These are phyloP conservation scores for Wallemia mellicola DNA, from an alignment of 1,284 basidiomycete species.

Conservation along the genomic window DNA sequence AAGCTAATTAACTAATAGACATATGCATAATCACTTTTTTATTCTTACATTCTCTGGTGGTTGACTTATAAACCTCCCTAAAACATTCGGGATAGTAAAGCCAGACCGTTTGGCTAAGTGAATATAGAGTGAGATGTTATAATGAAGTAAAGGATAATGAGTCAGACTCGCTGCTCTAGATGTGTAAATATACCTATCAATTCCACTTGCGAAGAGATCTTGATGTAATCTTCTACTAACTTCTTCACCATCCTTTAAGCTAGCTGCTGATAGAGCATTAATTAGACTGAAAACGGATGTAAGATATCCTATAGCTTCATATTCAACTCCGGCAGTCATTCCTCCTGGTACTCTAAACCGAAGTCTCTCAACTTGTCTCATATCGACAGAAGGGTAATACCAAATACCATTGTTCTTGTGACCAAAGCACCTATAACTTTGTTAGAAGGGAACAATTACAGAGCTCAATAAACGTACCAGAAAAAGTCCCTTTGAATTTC, in stretches of 20 bases:
- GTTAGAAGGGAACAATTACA: not conserved
- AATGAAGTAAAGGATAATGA: not conserved
- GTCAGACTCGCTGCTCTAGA: not conserved
- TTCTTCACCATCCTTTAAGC: not conserved
- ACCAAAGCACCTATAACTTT: not conserved
- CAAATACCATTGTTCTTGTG: not conserved
- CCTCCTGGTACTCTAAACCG: not conserved
- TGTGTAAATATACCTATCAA: not conserved
- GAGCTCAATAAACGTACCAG: not conserved
- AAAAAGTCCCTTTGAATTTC: not conserved
- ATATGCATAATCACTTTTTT: not conserved
- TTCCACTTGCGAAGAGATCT: not conserved
- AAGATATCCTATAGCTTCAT: not conserved
- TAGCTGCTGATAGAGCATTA: not conserved
- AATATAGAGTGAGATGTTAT: not conserved
- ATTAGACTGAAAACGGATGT: not conserved
- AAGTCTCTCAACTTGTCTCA: not conserved
- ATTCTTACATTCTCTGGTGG: not conserved
- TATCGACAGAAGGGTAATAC: not conserved
- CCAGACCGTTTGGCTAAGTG: not conserved
- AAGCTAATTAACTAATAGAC: constrained; percentile 4
- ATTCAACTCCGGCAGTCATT: not conserved
- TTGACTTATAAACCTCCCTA: not conserved
- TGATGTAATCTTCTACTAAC: not conserved
- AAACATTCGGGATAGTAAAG: not conserved